Evolutionary conservation across 441 rosid species (phyloP).

Genomic region (Populus hybrid): DNA sequence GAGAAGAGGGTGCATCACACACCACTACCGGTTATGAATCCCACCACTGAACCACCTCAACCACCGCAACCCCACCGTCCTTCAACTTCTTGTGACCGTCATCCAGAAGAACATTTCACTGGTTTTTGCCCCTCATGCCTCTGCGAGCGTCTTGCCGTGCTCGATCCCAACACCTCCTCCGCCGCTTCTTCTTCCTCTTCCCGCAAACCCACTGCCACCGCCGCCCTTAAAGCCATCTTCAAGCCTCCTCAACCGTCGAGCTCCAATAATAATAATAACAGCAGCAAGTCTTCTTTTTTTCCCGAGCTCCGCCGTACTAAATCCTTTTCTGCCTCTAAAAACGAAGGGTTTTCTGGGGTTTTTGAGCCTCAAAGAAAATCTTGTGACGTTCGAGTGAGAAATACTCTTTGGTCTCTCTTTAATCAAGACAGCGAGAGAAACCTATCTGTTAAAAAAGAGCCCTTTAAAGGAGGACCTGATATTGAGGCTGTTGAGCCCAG

Average conservation of each 20-base stretch:
- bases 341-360: conserved; percentile 84
- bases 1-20: conserved; percentile 39
- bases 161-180: conserved; percentile 51
- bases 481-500: conserved; percentile 44
- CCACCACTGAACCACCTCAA: conserved; percentile 68
- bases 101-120: conserved; percentile 81
- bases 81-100: conserved; percentile 88
- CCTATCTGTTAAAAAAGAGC: conserved; percentile 27
- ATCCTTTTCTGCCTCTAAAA: conserved; percentile 93
- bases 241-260: conserved; percentile 30
- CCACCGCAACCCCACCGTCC: conserved; percentile 87
- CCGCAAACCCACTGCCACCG: conserved; percentile 55
- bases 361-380: conserved; percentile 96
- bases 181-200: conserved; percentile 41
- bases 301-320: conserved; percentile 97
- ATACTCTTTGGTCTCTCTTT: conserved; percentile 78
- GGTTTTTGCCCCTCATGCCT: conserved; percentile 97
- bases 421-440: conserved; percentile 67
- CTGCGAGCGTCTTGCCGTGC: conserved; percentile 90
- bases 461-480: conserved; percentile 27
- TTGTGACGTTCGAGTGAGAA: conserved; percentile 86
- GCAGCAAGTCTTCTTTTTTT: conserved; percentile 37
- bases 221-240: conserved; percentile 66
- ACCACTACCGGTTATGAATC: conserved; percentile 74
- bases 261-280: not conserved